phyloP scores from a whole-genome alignment of 106 monocot species.

The Platanthera guangdongensis region DNA sequence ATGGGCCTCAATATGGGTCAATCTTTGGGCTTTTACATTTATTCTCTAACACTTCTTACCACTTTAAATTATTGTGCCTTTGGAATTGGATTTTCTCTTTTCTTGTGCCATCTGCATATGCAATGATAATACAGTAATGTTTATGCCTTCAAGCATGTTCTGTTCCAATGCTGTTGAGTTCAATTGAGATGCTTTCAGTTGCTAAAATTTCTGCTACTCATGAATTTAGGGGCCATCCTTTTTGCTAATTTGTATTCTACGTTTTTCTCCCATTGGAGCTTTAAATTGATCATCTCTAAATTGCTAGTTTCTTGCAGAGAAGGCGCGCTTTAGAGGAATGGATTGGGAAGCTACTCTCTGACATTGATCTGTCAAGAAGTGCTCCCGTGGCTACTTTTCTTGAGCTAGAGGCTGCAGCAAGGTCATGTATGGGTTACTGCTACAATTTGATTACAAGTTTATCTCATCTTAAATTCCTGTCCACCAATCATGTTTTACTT shows the following conservation, averaged over 20 bases:
- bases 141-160: no score
- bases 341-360: slow-evolving; percentile 81
- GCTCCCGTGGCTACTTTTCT: slow-evolving; percentile 82
- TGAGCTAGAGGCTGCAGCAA: slow-evolving; percentile 90
- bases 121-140: no score
- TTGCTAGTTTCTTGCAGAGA: slow-evolving; percentile 48
- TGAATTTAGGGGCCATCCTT: neutral
- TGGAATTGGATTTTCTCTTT: no score
- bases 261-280: neutral
- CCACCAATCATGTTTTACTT: neutral
- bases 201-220: neutral
- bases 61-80: no score
- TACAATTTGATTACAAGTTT: neutral
- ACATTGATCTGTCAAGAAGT: slow-evolving; percentile 93
- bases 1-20: no score
- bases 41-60: no score
- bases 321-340: slow-evolving; percentile 91
- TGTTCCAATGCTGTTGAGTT: no score
- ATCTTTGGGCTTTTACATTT: no score
- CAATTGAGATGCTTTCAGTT: neutral
- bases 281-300: slow-evolving; percentile 6
- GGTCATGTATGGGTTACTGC: slow-evolving; percentile 65
- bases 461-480: neutral
- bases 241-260: neutral
- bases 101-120: no score